These are phyloP conservation scores for Posidonia oceanica DNA, from an alignment of 116 monocot species.

Conservation along the genomic window DNA sequence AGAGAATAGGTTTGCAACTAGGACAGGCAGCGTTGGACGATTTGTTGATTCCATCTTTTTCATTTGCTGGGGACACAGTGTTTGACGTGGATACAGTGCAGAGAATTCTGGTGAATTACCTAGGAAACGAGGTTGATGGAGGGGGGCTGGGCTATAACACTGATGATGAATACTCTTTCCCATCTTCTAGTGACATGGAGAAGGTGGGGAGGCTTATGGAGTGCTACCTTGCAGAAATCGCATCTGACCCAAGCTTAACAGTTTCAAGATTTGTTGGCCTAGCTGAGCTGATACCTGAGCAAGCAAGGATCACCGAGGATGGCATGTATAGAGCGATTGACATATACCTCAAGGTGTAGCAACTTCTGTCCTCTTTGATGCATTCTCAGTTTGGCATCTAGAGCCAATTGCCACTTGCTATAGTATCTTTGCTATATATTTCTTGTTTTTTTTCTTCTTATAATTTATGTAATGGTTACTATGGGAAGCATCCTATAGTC, in stretches of 20 bases:
- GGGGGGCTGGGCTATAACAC: slow-evolving; percentile 15
- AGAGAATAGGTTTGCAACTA: slow-evolving; percentile 54
- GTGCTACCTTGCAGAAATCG: slow-evolving; percentile 75
- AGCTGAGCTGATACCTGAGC: slow-evolving; percentile 70
- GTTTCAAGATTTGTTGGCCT: slow-evolving; percentile 50
- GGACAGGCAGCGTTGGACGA: slow-evolving; percentile 77
- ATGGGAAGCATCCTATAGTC: neutral
- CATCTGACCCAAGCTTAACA: slow-evolving; percentile 55
- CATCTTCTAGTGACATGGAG: slow-evolving; percentile 33
- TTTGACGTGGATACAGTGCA: slow-evolving; percentile 76
- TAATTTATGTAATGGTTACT: neutral
- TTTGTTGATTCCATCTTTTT: slow-evolving; percentile 68
- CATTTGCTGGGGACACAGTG: slow-evolving; percentile 26
- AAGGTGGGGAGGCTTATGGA: slow-evolving; percentile 76
- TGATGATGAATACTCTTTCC: slow-evolving; percentile 30
- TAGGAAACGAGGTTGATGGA: slow-evolving; percentile 36
- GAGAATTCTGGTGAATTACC: slow-evolving; percentile 57
- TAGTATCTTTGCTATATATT: no score
- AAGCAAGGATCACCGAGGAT: slow-evolving; percentile 62
- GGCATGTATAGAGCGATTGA: slow-evolving; percentile 90
- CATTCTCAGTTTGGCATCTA: neutral
- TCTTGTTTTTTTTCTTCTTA: neutral
- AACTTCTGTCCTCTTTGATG: neutral
- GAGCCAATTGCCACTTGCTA: no score
- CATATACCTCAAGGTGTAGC: slow-evolving; percentile 74